Conservation (phyloP, 164 flowering plant species). For the Vitis vinifera region ASM3070453v1 NC_081820.1:22517501-22518000, state of each 20-base stretch:
- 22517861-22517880: neutral
- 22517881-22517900: neutral
- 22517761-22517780: conserved; percentile 68
- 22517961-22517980: neutral
- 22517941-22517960: too few species aligned
- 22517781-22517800: conserved; percentile 54
- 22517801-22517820: conserved; percentile 51
- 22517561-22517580: too few species aligned
- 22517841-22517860: neutral
- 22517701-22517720: conserved; percentile 59
- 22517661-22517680: conserved; percentile 67
- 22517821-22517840: conserved; percentile 41
- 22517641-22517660: conserved; percentile 56
- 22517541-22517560: too few species aligned
- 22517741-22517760: conserved; percentile 59
- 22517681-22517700: conserved; percentile 67
- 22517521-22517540: too few species aligned
- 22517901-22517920: neutral
- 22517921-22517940: too few species aligned
- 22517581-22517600: too few species aligned
- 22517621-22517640: conserved; percentile 52
- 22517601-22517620: too few species aligned
- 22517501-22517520: too few species aligned
- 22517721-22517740: conserved; percentile 61
- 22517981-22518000: neutral